phyloP scores from a whole-genome alignment of 176 grass and related monocot genomes.

The Saccharum officinarum region DNA sequence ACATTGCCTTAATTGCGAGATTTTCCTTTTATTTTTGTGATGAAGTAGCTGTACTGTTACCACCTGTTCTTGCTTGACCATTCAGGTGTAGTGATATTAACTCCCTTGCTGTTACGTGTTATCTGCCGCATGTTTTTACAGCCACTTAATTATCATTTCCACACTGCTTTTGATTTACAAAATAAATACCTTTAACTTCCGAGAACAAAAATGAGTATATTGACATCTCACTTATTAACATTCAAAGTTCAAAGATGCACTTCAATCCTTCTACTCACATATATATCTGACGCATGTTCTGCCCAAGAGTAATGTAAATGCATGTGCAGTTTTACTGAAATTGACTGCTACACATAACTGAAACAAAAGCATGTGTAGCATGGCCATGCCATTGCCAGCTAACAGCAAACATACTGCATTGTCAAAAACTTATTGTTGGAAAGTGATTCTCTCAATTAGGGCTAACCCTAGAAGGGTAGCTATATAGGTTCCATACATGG shows the following conservation, averaged over 20 bases:
- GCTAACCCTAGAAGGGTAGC: no score
- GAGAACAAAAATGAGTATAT: background rate
- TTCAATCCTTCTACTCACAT: background rate
- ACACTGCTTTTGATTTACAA: background rate
- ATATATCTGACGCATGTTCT: background rate
- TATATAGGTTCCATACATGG: no score
- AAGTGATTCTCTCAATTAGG: no score
- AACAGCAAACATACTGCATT: background rate
- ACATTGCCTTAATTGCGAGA: background rate
- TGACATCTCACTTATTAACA: background rate
- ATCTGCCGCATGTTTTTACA: background rate
- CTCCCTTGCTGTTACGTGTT: background rate
- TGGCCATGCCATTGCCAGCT: background rate
- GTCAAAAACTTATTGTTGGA: no score
- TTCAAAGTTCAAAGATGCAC: background rate
- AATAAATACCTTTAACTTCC: background rate
- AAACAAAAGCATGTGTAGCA: background rate
- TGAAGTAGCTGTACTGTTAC: background rate
- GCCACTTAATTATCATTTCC: background rate
- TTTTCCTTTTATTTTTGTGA: background rate
- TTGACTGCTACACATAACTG: background rate
- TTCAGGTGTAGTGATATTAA: background rate
- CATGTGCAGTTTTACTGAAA: background rate
- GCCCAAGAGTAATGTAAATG: background rate
- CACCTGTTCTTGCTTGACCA: background rate